Base-by-base conservation (phyloP, 495 filamentous ascomycete genomes). In the Niebla homalea region DNA sequence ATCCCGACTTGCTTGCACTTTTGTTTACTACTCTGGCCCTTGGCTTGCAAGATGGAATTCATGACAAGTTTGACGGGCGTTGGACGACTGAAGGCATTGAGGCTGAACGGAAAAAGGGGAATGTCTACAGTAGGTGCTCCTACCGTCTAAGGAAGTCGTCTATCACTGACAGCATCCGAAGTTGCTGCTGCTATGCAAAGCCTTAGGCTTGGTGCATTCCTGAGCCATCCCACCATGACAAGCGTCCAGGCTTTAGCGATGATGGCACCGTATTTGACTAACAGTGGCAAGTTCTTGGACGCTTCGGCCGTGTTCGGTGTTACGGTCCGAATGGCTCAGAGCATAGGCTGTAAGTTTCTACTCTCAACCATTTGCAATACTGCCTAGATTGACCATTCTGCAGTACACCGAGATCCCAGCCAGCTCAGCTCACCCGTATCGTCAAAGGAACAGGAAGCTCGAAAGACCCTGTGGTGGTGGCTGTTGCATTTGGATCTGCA, bases 401-500 rank as follows among this genome's bases (percentile, higher is more conserved):
- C 39, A 63, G 60, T 73, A 29, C 70, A 73, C 43, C 67, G 70
- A 12, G 63, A 72, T 55, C 69, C 67, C 8, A 65, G 60, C 45
- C 64, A 62, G 36, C 60, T 72, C 22, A 69, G 70, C 46, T 65
- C 67, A 3, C 60, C 63, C 15, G 65, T 67, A n/a, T 59, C 67
- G 19, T 54, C 63, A 2, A 60, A 62, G 19, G 67, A 73, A 52
- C 60, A 60, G 41, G 53, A 58, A 12, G 50, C 63, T 23, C 63
- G 70, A 6, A 64, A 65, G 43, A 61, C 63, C 25, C 56, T 73
- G 3, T 73, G 70, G 70, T 73, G 70, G 70, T 72, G 70, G 70
- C 70, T 73, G 57, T 57, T 73, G 41, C 66, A 72, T 50, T 70
- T 72, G 69, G 70, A 73, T 50, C 65, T 70, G 57, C 64, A 71